Percentiles rank a stretch among this genome's conserved stretches.
Evolutionary conservation across 345 rosid genomes (phyloP).

Genomic region (Rubroshorea leprosula): DNA sequence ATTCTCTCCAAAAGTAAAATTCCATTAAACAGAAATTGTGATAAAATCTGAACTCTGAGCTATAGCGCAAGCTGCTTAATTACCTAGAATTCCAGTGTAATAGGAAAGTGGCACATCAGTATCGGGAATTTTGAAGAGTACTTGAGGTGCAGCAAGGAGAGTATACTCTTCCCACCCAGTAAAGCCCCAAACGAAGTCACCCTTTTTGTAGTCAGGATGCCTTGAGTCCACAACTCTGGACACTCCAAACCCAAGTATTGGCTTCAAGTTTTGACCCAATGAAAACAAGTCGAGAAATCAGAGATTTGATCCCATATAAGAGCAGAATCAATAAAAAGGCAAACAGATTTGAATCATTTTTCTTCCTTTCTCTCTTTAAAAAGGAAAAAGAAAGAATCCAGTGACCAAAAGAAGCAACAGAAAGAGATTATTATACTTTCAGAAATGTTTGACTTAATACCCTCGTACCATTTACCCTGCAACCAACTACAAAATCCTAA

Average conservation of each 20-base stretch:
- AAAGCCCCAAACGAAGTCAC: constrained; percentile 50
- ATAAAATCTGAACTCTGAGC: not conserved
- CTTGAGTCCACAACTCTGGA: constrained; percentile 49
- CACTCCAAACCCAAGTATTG: constrained; percentile 48
- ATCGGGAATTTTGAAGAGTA: constrained; percentile 42
- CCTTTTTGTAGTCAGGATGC: constrained; percentile 34
- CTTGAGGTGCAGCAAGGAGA: constrained; percentile 25
- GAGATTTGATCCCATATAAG: not conserved
- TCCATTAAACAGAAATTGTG: not conserved
- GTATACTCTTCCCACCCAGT: constrained; percentile 69
- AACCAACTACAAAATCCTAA: too few species aligned
- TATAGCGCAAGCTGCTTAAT: constrained; percentile 11
- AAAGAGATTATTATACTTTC: too few species aligned
- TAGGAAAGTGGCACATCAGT: constrained; percentile 52
- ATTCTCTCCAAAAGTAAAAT: too few species aligned
- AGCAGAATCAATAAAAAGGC: not conserved
- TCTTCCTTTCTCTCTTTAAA: too few species aligned
- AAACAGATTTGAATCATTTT: not conserved
- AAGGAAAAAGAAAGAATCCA: not conserved
- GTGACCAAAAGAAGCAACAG: too few species aligned
- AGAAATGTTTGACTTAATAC: too few species aligned
- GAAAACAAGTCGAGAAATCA: not conserved
- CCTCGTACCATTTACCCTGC: too few species aligned
- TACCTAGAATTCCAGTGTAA: constrained; percentile 60
- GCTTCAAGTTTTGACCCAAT: constrained; percentile 25